Conservation (phyloP, 306 rosid genomes). For the Malus asiatica region DNA sequence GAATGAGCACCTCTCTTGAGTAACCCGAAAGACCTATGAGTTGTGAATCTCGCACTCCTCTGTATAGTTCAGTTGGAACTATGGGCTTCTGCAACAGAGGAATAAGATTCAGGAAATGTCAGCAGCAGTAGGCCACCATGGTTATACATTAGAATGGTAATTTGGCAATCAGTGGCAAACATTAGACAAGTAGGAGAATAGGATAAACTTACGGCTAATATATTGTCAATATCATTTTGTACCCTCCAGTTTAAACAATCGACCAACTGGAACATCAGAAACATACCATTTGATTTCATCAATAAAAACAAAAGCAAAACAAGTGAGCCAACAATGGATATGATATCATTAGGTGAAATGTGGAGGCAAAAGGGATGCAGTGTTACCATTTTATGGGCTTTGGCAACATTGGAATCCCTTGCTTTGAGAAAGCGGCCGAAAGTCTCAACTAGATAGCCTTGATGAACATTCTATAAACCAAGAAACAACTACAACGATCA, state of each 20-base stretch:
- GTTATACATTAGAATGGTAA: background rate
- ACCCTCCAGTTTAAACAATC: slow-evolving; percentile 89
- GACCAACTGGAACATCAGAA: slow-evolving; percentile 53
- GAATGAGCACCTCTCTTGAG: slow-evolving; percentile 75
- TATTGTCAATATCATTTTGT: slow-evolving; percentile 78
- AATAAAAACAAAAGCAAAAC: background rate
- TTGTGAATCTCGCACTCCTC: slow-evolving; percentile 82
- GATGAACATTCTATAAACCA: slow-evolving; percentile 76
- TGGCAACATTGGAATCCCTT: slow-evolving; percentile 69
- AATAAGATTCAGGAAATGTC: slow-evolving; percentile 11
- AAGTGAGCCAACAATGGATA: background rate
- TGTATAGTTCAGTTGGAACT: slow-evolving; percentile 61
- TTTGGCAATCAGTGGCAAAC: background rate
- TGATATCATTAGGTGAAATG: background rate
- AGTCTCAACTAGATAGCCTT: slow-evolving; percentile 59
- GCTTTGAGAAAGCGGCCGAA: slow-evolving; percentile 83
- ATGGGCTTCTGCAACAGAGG: slow-evolving; percentile 73
- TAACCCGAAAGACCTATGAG: slow-evolving; percentile 90
- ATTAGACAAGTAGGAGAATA: background rate
- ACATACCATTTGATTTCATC: slow-evolving; percentile 1
- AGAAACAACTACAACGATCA: background rate
- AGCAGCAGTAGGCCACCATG: slow-evolving; percentile 14
- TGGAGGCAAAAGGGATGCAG: slow-evolving; percentile 4
- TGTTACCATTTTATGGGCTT: slow-evolving; percentile 87
- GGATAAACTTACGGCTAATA: slow-evolving; percentile 53